Percentiles rank a stretch among this genome's conserved stretches.
phyloP scores from a whole-genome alignment of 2,329 filamentous ascomycete species.

The Colletotrichum australisinense region DNA sequence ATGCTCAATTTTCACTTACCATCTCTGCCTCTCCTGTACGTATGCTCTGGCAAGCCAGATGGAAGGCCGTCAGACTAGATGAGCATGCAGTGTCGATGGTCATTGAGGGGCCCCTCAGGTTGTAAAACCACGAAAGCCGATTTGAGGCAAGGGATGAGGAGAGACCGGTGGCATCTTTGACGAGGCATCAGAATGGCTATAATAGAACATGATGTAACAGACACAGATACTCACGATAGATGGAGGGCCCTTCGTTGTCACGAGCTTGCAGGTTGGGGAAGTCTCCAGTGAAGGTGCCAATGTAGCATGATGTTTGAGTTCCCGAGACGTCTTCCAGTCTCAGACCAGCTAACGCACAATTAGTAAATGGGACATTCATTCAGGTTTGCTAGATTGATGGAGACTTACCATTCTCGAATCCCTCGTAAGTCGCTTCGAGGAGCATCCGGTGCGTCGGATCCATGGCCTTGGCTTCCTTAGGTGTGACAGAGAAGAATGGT shows the following conservation, averaged over 20 bases:
- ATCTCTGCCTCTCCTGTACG: constrained; percentile 43
- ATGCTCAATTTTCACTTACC: not conserved
- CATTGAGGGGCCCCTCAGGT: constrained; percentile 45
- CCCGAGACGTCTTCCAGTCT: constrained; percentile 49
- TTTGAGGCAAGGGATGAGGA: constrained; percentile 44
- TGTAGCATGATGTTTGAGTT: constrained; percentile 45
- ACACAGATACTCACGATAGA: constrained; percentile 43
- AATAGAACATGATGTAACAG: constrained; percentile 46
- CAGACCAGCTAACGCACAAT: constrained; percentile 41
- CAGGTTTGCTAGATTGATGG: constrained; percentile 42
- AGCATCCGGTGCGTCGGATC: constrained; percentile 51
- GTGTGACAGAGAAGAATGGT: constrained; percentile 42
- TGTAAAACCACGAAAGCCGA: constrained; percentile 41
- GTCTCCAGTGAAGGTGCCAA: constrained; percentile 49
- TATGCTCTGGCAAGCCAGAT: constrained; percentile 46
- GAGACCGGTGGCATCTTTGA: constrained; percentile 61
- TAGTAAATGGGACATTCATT: not conserved
- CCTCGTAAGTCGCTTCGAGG: constrained; percentile 50
- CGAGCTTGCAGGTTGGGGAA: constrained; percentile 42
- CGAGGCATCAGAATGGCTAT: constrained; percentile 49
- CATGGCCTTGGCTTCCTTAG: constrained; percentile 43
- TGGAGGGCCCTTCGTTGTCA: constrained; percentile 38
- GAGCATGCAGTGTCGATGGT: constrained; percentile 51
- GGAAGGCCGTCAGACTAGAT: constrained; percentile 45
- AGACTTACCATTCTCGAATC: constrained; percentile 56